Evolutionary conservation across 176 grass and related monocot species (phyloP), one percentile per base, ranked within the genome.

Genomic region (Musa beccarii): DNA sequence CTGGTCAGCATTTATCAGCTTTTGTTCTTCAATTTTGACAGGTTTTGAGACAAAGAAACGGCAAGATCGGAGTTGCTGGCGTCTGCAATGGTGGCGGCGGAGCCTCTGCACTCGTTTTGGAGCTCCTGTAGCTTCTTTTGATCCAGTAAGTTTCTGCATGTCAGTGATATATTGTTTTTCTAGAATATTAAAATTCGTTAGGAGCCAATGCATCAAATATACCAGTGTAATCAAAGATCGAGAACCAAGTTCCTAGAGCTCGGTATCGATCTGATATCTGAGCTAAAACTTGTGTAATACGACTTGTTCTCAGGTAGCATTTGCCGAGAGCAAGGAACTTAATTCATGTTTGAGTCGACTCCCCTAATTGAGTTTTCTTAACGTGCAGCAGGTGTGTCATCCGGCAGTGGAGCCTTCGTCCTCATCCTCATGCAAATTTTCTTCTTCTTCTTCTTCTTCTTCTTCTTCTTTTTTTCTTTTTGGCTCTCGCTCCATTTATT

Each of bases 61-160:
- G 87, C 9, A 96, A 90, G 82, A 59, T 92, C 10, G 93, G 93
- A 26, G 93, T 96, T 76, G 89, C 81, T 79, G 93, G 79, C 49
- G 89, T 96, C 25, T 97, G 94, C 80, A 97, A 93, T n/a, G 94
- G 94, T 3, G 94, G 94, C 22, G 94, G 90, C 1, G 94, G 90
- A 62, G 94, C 94, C 25, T 93, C 90, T 62, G 94, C 94, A 15
- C 72, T 97, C 64, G 90, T 97, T 76, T 52, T 97, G 0, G 88
- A 91, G 73, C 56, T 93, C 1, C 62, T 75, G 43, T 91, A 86
- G 83, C 77, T 50, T 53, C 71, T 77, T 76, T 75, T 7, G 51
- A 21, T 52, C 63, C 2, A 23, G 73, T 69, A 64, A 71, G 78
- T 19, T 17, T 66, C 13, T 11, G 5, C 14, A 34, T 68, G 5